Conservation (phyloP, 192 early-diverging fungal species). For the Coemansia sp. region DNA sequence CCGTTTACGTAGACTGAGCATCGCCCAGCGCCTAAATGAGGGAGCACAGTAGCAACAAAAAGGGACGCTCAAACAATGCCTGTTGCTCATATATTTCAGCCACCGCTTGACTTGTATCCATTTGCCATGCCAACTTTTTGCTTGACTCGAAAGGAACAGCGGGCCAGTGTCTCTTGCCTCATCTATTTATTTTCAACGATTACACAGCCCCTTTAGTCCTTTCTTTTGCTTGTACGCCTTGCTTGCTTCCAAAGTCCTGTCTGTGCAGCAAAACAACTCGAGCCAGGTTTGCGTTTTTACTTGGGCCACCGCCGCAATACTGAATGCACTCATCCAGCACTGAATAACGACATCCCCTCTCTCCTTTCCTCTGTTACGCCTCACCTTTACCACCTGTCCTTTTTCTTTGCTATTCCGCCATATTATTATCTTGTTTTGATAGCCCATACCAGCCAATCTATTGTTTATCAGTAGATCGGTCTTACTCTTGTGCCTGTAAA, state of each 20-base stretch:
- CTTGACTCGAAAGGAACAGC: background rate
- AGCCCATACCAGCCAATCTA: background rate
- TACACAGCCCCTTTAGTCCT: background rate
- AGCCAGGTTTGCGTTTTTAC: background rate
- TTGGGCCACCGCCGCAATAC: background rate
- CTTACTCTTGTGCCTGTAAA: no score
- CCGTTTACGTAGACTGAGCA: background rate
- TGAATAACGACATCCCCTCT: constrained; percentile 4
- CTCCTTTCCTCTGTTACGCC: background rate
- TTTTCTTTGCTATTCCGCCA: no score
- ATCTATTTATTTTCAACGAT: constrained; percentile 5
- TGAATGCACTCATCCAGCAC: background rate
- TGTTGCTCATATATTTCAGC: background rate
- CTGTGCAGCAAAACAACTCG: constrained; percentile 3
- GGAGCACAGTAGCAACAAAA: background rate
- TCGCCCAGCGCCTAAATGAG: background rate
- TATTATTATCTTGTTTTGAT: background rate
- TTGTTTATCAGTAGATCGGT: background rate
- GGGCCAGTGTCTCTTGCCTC: background rate
- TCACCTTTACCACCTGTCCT: background rate
- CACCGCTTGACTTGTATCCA: background rate
- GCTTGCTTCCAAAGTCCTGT: background rate
- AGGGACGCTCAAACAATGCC: background rate
- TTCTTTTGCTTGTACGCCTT: background rate
- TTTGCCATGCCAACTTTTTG: background rate